phyloP scores from a whole-genome alignment of 2,329 filamentous ascomycete species.

The Lachnellula cervina region DNA sequence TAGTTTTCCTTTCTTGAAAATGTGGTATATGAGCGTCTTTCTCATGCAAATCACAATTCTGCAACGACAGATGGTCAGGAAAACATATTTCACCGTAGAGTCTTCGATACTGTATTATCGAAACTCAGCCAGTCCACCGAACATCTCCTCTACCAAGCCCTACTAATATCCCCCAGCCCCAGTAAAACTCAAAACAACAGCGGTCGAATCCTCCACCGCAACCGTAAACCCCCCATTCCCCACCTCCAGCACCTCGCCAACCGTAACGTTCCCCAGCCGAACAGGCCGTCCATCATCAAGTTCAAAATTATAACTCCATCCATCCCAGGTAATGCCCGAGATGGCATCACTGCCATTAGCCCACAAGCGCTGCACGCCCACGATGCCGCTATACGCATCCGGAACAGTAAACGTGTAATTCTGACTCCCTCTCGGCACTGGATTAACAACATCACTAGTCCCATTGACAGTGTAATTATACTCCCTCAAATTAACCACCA shows the following conservation, averaged over 20 bases:
- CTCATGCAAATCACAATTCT: too few relatives aligned
- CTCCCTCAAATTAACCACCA: slow-evolving; percentile 52
- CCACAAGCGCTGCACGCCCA: slow-evolving; percentile 43
- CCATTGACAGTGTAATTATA: slow-evolving; percentile 55
- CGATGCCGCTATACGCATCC: slow-evolving; percentile 10
- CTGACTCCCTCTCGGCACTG: slow-evolving; percentile 30
- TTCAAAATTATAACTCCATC: slow-evolving; percentile 57
- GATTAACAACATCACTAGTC: slow-evolving; percentile 26
- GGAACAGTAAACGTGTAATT: slow-evolving; percentile 41
- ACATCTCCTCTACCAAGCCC: too few relatives aligned
- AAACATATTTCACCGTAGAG: too few relatives aligned
- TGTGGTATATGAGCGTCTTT: too few relatives aligned
- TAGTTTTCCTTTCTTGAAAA: too few relatives aligned
- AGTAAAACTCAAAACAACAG: slow-evolving; percentile 22
- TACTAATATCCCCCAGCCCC: too few relatives aligned
- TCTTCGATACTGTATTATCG: too few relatives aligned
- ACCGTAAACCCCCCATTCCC: slow-evolving; percentile 35
- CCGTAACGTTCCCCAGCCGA: slow-evolving; percentile 49
- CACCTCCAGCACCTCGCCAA: slow-evolving; percentile 40
- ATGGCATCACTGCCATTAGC: slow-evolving; percentile 62
- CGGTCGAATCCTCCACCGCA: slow-evolving; percentile 41
- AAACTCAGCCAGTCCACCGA: too few relatives aligned
- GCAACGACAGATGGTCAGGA: too few relatives aligned
- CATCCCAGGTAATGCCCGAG: slow-evolving; percentile 57
- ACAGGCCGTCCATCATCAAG: slow-evolving; percentile 50